Percentiles rank a stretch among this genome's conserved stretches.
Conservation (phyloP, 768 basidiomycete species). For the Lactarius trivialis region DNA sequence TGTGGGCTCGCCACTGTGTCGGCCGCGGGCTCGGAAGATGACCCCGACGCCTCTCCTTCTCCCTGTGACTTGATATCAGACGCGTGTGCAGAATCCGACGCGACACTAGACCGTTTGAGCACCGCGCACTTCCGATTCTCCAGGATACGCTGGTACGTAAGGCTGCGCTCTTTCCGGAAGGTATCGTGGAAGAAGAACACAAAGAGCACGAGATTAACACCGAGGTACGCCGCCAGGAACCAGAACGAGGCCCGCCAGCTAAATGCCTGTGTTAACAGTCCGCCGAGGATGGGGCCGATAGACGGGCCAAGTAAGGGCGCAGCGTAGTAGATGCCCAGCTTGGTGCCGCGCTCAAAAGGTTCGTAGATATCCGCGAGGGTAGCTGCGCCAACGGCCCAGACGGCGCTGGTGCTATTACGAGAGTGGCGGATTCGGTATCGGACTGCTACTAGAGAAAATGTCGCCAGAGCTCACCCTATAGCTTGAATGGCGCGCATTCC, state of each 20-base stretch:
- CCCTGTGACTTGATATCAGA: neutral
- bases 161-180: conserved; percentile 74
- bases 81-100: conserved; percentile 20
- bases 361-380: conserved; percentile 77
- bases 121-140: conserved; percentile 31
- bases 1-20: neutral
- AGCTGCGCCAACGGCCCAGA: conserved; percentile 66
- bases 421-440: conserved; percentile 1
- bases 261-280: conserved; percentile 56
- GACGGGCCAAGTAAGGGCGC: conserved; percentile 70
- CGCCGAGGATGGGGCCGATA: conserved; percentile 66
- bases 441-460: conserved; percentile 11
- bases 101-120: conserved; percentile 26
- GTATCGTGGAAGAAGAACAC: conserved; percentile 72
- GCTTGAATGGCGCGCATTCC: conserved; percentile 67
- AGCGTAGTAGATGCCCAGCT: conserved; percentile 75
- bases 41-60: neutral
- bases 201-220: conserved; percentile 48
- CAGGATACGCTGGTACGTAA: conserved; percentile 67
- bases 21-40: neutral
- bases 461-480: conserved; percentile 41
- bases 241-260: conserved; percentile 81
- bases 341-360: conserved; percentile 63
- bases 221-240: conserved; percentile 64
- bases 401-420: conserved; percentile 50